These are phyloP conservation scores for Phytophthora meadii DNA, from an alignment of 352 stramenopile genomes.

Conservation along the genomic window DNA sequence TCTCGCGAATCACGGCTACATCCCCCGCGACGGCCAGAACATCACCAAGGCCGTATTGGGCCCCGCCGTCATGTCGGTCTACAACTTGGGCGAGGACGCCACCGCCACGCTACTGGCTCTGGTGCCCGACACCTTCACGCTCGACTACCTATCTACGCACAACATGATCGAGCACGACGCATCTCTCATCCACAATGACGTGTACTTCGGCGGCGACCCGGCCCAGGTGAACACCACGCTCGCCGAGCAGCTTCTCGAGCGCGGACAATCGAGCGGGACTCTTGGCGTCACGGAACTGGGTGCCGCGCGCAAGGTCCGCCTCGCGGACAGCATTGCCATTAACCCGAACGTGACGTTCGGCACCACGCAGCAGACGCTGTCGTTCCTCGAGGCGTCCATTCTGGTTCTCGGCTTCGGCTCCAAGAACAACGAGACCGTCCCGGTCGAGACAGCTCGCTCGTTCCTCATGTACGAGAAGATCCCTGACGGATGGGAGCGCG, in stretches of 20 bases:
- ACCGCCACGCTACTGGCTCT: conserved; percentile 34
- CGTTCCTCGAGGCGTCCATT: conserved; percentile 47
- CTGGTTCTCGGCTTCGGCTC: conserved; percentile 42
- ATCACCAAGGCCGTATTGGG: conserved; percentile 39
- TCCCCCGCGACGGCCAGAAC: conserved; percentile 58
- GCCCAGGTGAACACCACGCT: conserved; percentile 38
- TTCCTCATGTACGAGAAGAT: conserved; percentile 55
- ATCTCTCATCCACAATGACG: conserved; percentile 61
- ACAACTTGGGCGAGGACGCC: conserved; percentile 34
- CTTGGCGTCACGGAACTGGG: conserved; percentile 44
- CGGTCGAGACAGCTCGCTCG: conserved; percentile 28
- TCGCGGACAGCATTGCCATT: conserved; percentile 33
- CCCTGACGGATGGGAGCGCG: conserved; percentile 28
- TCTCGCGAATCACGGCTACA: conserved; percentile 62
- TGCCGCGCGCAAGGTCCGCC: conserved; percentile 39
- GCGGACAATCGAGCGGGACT: conserved; percentile 21
- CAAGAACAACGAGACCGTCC: conserved; percentile 39
- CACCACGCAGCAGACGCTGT: conserved; percentile 33
- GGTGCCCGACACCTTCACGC: conserved; percentile 34
- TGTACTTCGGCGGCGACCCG: conserved; percentile 48
- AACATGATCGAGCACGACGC: conserved; percentile 43
- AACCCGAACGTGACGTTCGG: conserved; percentile 51
- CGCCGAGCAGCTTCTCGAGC: conserved; percentile 39
- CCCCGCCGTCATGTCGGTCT: conserved; percentile 37
- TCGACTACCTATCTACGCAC: conserved; percentile 44